Evolutionary conservation across 805 yeast species (phyloP), one percentile per base, ranked within the genome.

Genomic region (Pichia insulana): DNA sequence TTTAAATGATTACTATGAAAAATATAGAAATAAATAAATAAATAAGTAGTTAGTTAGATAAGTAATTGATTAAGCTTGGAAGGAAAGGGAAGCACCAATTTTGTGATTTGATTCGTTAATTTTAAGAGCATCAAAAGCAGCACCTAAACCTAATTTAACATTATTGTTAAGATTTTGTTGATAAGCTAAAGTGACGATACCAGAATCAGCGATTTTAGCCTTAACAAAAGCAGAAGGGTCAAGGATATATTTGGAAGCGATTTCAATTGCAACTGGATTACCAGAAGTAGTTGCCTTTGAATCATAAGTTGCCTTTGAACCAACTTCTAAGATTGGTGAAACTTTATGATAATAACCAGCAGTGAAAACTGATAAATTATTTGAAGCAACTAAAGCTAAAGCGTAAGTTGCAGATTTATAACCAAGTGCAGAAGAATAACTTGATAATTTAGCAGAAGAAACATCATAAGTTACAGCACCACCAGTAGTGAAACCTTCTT

Each of bases 271-370:
- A 58, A 89, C 96, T 61, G 78, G 81, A 65, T 81, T 74, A 56
- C 76, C 70, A 64, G 84, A 75, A 54, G 88, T 77, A 39, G 83
- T 66, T 37, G 77, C 64, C 67, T 78, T 75, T 50, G 95, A 80
- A 73, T 88, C 96, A 80, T 90, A 86, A 54, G 92, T 80, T 59
- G 96, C 96, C 76, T 85, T 89, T 61, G 97, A 95, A 73, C 97
- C 98, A 58, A 88, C 95, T 78, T 92, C 96, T 57, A 90, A 86
- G 57, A 72, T 68, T 53, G 94, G 85, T 57, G 88, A 78, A 50
- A 92, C 95, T 69, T 78, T 83, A 82, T 92, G 97, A 87, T 80
- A 92, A 80, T 89, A 88, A 56, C 96, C 90, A 57, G 96, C 96
- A 49, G 95, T 74, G 76, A 83, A 85, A 57, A 88, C 80, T 48